Evolutionary conservation across 345 rosid genomes (phyloP).

Genomic region (Brassica napus): Da-Ae NC_063446.1:49427501-49428000

Average conservation of each 20-base stretch:
- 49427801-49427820: background rate
- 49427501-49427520: too few relatives aligned
- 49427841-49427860: background rate
- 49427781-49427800: background rate
- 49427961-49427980: background rate
- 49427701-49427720: background rate
- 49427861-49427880: background rate
- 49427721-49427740: too few relatives aligned
- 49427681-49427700: background rate
- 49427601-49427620: background rate
- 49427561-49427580: background rate
- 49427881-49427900: background rate
- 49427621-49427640: background rate
- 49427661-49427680: background rate
- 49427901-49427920: background rate
- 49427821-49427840: background rate
- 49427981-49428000: background rate
- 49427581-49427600: background rate
- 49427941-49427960: background rate
- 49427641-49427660: background rate
- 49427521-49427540: background rate
- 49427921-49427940: background rate
- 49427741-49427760: too few relatives aligned
- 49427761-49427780: background rate
- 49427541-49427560: background rate